Evolutionary conservation across 768 basidiomycete species (phyloP).

Genomic region (Podaxis pistillaris): DNA sequence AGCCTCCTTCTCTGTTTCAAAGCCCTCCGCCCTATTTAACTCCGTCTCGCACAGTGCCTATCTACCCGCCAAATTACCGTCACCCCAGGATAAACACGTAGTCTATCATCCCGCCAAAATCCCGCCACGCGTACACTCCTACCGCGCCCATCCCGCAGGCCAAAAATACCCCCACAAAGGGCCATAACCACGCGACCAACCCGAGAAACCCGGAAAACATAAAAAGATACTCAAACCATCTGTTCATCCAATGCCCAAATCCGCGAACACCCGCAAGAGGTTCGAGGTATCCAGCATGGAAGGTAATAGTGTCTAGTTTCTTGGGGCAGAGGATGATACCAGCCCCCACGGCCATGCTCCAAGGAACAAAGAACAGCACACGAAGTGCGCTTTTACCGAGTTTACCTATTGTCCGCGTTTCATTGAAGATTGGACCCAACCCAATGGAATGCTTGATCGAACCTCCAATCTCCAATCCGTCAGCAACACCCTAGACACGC

Average conservation of each 20-base stretch:
- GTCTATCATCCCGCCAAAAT: background rate
- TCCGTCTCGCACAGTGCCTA: too few relatives aligned
- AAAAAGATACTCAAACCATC: slow-evolving; percentile 34
- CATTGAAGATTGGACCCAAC: background rate
- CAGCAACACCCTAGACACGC: background rate
- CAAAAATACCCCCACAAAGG: background rate
- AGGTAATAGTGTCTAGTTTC: slow-evolving; percentile 35
- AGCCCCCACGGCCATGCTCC: slow-evolving; percentile 44
- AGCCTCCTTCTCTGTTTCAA: too few relatives aligned
- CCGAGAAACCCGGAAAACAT: slow-evolving; percentile 25
- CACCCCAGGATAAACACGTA: too few relatives aligned
- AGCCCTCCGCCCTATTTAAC: too few relatives aligned
- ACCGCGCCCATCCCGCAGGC: background rate
- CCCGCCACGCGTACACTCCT: background rate
- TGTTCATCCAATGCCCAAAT: slow-evolving; percentile 40
- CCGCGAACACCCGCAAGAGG: slow-evolving; percentile 32
- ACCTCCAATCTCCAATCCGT: background rate
- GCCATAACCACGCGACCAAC: background rate
- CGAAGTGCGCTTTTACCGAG: slow-evolving; percentile 15
- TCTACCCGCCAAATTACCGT: too few relatives aligned
- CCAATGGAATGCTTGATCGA: background rate
- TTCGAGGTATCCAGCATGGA: slow-evolving; percentile 31
- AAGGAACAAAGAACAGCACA: slow-evolving; percentile 38
- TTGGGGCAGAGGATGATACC: slow-evolving; percentile 36
- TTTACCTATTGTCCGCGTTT: background rate